Percentiles rank a stretch among this genome's conserved stretches.
phyloP scores from a whole-genome alignment of 1,284 basidiomycete species.

The Cryptococcus deneoformans region DNA sequence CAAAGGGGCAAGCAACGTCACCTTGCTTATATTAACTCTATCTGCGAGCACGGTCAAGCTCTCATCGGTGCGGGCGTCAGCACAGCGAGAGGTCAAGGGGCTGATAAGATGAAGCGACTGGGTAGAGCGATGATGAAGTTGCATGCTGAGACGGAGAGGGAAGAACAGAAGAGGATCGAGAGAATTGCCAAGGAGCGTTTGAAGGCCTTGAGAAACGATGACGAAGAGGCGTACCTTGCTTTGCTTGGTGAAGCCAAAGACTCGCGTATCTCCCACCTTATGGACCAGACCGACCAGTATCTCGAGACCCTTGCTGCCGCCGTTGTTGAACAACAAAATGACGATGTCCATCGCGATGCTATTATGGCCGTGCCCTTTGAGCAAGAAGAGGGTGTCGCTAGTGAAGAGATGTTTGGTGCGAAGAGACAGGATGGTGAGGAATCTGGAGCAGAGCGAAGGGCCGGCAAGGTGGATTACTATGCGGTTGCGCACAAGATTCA shows the following conservation, averaged over 20 bases:
- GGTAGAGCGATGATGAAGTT: constrained; percentile 52
- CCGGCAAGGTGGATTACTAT: constrained; percentile 91
- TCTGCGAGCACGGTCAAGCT: constrained; percentile 80
- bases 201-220: constrained; percentile 94
- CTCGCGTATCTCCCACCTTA: constrained; percentile 94
- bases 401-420: constrained; percentile 88
- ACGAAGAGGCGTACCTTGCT: constrained; percentile 99
- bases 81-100: constrained; percentile 41
- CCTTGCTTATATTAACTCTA: constrained; percentile 85
- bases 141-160: constrained; percentile 55
- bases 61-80: constrained; percentile 57
- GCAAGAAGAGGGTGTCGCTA: constrained; percentile 67
- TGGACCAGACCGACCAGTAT: constrained; percentile 92
- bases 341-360: constrained; percentile 54
- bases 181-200: constrained; percentile 97
- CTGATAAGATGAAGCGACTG: constrained; percentile 47
- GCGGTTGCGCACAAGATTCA: constrained; percentile 91
- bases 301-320: constrained; percentile 94
- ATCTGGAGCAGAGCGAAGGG: constrained; percentile 56
- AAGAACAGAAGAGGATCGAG: constrained; percentile 71
- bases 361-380: constrained; percentile 51
- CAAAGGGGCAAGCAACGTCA: constrained; percentile 95
- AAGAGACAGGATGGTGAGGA: constrained; percentile 62
- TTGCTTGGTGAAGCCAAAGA: constrained; percentile 99
- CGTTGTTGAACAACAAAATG: constrained; percentile 89